Conservation (phyloP, 73 alveolate species). For the Stentor roeselii region DNA sequence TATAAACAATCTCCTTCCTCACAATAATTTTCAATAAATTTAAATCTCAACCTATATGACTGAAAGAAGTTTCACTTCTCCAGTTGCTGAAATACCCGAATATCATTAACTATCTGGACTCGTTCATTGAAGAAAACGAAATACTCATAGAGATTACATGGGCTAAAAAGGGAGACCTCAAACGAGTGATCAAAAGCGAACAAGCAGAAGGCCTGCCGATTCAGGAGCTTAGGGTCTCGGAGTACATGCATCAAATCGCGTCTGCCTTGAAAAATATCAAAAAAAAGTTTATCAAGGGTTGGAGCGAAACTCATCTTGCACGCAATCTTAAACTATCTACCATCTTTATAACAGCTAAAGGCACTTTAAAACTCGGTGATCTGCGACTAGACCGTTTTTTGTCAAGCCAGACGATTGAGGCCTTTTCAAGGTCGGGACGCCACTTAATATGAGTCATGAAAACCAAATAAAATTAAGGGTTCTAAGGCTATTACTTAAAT, state of each 20-base stretch:
- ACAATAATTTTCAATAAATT: not conserved
- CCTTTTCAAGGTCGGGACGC: constrained; percentile 95
- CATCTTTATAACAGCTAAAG: constrained; percentile 86
- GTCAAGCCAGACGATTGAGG: constrained; percentile 91
- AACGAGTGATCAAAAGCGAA: constrained; percentile 73
- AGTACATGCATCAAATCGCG: constrained; percentile 82
- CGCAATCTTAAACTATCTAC: constrained; percentile 98
- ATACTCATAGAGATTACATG: constrained; percentile 93
- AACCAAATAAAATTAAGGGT: no score
- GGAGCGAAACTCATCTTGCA: no score
- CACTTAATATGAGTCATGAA: constrained; percentile 77
- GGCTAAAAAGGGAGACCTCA: constrained; percentile 98
- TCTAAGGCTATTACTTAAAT: no score
- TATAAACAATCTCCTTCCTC: not conserved
- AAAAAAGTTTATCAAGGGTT: constrained; percentile 81
- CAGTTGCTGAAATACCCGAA: constrained; percentile 87
- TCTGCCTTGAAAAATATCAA: constrained; percentile 93
- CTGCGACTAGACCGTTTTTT: constrained; percentile 90
- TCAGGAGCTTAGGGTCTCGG: constrained; percentile 84
- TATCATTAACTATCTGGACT: constrained; percentile 86
- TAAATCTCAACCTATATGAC: constrained; percentile 42
- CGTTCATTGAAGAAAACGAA: constrained; percentile 90
- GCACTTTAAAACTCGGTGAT: constrained; percentile 93
- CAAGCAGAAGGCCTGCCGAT: constrained; percentile 73
- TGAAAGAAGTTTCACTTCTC: constrained; percentile 82